A percentile compares a stretch with the other conserved stretches of the same genome.
Evolutionary conservation across 2,329 filamentous ascomycete species (phyloP).

Genomic region (Mycosphaerella sp.): DNA sequence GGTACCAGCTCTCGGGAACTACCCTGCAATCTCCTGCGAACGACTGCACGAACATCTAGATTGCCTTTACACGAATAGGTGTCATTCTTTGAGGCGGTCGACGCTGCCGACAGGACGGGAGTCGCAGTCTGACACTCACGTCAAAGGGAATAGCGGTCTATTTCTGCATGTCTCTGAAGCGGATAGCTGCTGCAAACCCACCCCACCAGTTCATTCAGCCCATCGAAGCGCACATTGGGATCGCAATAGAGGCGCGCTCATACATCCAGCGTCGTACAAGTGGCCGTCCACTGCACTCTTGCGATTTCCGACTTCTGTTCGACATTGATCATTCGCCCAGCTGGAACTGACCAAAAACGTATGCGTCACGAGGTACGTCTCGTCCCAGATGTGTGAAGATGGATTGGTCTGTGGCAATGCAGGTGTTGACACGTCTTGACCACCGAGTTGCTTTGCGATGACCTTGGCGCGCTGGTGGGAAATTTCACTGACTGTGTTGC

Average conservation of each 20-base stretch:
- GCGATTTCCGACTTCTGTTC: slow-evolving; percentile 19
- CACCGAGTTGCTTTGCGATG: slow-evolving; percentile 3
- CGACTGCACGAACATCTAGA: slow-evolving; percentile 29
- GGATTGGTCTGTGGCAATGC: background rate
- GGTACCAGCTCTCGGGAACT: slow-evolving; percentile 28
- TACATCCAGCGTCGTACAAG: slow-evolving; percentile 31
- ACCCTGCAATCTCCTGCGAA: slow-evolving; percentile 37
- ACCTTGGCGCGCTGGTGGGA: background rate
- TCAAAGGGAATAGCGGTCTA: slow-evolving; percentile 26
- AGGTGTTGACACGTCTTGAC: slow-evolving; percentile 1
- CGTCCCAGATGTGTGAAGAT: slow-evolving; percentile 11
- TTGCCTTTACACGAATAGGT: slow-evolving; percentile 18
- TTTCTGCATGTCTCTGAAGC: slow-evolving; percentile 31
- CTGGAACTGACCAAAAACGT: slow-evolving; percentile 26
- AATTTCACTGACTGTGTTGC: slow-evolving; percentile 18
- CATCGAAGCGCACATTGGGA: slow-evolving; percentile 14
- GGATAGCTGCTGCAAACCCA: slow-evolving; percentile 30
- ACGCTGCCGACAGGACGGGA: slow-evolving; percentile 16
- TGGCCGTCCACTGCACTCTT: slow-evolving; percentile 29
- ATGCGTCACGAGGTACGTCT: slow-evolving; percentile 34
- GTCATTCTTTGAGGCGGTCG: slow-evolving; percentile 21
- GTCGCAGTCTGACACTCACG: slow-evolving; percentile 25
- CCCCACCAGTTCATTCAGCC: slow-evolving; percentile 22
- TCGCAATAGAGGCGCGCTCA: slow-evolving; percentile 17
- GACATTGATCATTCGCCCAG: slow-evolving; percentile 25